phyloP scores from a whole-genome alignment of 2,329 filamentous ascomycete species.

The Cordyceps cicadae region DNA sequence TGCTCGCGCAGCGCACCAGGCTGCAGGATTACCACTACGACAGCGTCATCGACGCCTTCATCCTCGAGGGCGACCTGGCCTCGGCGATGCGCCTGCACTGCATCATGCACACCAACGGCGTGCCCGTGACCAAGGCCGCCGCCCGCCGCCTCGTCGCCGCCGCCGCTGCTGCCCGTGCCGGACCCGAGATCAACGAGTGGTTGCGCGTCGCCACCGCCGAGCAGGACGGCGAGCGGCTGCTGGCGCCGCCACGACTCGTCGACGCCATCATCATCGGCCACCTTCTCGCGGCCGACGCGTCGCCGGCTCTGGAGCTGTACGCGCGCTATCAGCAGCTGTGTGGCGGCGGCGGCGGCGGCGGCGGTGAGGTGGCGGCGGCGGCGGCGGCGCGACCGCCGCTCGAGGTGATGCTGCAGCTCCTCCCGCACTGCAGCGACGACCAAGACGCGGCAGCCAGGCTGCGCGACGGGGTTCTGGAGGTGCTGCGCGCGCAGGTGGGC shows the following conservation, averaged over 20 bases:
- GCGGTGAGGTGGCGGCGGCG: background rate
- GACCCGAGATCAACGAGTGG: background rate
- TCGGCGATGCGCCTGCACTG: conserved; percentile 62
- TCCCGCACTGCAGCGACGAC: background rate
- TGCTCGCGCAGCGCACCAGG: conserved; percentile 29
- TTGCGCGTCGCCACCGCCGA: background rate
- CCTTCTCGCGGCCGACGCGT: background rate
- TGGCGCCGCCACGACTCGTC: background rate
- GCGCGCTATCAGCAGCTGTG: background rate
- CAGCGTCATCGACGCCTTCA: conserved; percentile 64
- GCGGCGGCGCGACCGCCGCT: background rate
- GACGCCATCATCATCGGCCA: background rate
- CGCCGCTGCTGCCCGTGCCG: conserved; percentile 23
- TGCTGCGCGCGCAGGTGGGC: background rate
- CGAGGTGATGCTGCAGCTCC: conserved; percentile 1
- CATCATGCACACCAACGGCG: conserved; percentile 54
- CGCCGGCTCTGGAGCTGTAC: background rate
- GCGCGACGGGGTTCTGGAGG: background rate
- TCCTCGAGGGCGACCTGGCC: conserved; percentile 48
- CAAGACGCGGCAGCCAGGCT: background rate
- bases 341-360: background rate
- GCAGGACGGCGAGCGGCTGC: background rate
- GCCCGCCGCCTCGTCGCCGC: conserved; percentile 16
- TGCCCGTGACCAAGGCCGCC: background rate
- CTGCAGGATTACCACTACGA: conserved; percentile 69